These are phyloP conservation scores for Secale cereale DNA, from an alignment of 176 grass and related monocot genomes.

Conservation along the genomic window DNA sequence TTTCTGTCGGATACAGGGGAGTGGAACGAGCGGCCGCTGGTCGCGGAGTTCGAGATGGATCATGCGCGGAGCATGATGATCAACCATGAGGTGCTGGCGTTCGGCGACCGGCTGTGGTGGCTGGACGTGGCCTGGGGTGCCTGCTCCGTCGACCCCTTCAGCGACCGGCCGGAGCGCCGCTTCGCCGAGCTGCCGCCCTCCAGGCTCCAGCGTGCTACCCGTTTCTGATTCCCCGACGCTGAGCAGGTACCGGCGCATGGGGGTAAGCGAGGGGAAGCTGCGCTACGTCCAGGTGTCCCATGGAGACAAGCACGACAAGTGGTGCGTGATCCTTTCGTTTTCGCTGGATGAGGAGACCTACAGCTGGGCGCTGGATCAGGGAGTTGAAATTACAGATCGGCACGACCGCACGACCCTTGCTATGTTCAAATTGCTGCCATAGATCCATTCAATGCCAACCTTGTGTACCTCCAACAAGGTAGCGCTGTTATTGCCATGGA, in stretches of 20 bases:
- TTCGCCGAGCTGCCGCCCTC: not conserved
- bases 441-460: not conserved
- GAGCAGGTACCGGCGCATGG: not conserved
- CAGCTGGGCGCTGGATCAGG: not conserved
- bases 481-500: not conserved
- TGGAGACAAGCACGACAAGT: too few species aligned
- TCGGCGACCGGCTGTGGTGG: not conserved
- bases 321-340: too few species aligned
- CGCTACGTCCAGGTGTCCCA: too few species aligned
- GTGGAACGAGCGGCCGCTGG: not conserved
- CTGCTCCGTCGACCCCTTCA: not conserved
- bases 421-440: not conserved
- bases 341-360: not conserved
- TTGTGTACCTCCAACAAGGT: not conserved
- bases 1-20: slow-evolving; percentile 1
- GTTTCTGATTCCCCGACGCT: not conserved
- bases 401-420: not conserved
- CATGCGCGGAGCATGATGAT: too few species aligned
- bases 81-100: not conserved
- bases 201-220: not conserved
- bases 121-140: not conserved
- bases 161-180: not conserved
- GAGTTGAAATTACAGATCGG: too few species aligned
- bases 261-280: not conserved
- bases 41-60: not conserved